Evolutionary conservation across 164 flowering plant species (phyloP).

Genomic region (Stephania cephalantha): DNA sequence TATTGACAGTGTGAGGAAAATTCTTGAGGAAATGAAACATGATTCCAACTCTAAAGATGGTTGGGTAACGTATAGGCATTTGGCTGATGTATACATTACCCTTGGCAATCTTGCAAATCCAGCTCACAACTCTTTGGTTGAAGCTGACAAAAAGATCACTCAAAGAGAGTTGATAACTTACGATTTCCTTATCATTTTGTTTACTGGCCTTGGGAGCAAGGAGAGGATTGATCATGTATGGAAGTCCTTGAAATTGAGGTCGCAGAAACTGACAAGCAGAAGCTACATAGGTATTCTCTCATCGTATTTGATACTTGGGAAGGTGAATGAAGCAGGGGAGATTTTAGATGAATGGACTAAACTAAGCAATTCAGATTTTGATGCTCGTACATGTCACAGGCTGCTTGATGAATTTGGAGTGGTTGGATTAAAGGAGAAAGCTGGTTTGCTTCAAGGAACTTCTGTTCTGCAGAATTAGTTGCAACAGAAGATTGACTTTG

Average conservation of each 20-base stretch:
- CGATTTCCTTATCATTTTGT: slow-evolving; percentile 70
- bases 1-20: slow-evolving; percentile 45
- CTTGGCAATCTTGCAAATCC: slow-evolving; percentile 42
- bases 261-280: slow-evolving; percentile 68
- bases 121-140: slow-evolving; percentile 39
- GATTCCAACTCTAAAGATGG: slow-evolving; percentile 39
- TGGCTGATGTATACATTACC: slow-evolving; percentile 49
- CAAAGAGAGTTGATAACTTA: slow-evolving; percentile 86
- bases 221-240: slow-evolving; percentile 70
- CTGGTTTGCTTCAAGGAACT: slow-evolving; percentile 38
- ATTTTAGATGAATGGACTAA: slow-evolving; percentile 71
- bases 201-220: slow-evolving; percentile 61
- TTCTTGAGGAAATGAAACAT: slow-evolving; percentile 62
- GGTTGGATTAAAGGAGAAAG: slow-evolving; percentile 40
- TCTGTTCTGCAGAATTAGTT: slow-evolving; percentile 20
- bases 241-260: slow-evolving; percentile 66
- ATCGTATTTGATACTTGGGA: slow-evolving; percentile 70
- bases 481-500: slow-evolving; percentile 3
- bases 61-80: slow-evolving; percentile 57
- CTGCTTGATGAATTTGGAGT: slow-evolving; percentile 46
- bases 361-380: slow-evolving; percentile 48
- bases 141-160: slow-evolving; percentile 48
- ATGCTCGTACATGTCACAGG: slow-evolving; percentile 38
- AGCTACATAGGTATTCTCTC: slow-evolving; percentile 58
- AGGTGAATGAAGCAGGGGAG: slow-evolving; percentile 58